Base-by-base conservation (phyloP, 1,284 basidiomycete genomes). In the Amylostereum chailletii region DNA sequence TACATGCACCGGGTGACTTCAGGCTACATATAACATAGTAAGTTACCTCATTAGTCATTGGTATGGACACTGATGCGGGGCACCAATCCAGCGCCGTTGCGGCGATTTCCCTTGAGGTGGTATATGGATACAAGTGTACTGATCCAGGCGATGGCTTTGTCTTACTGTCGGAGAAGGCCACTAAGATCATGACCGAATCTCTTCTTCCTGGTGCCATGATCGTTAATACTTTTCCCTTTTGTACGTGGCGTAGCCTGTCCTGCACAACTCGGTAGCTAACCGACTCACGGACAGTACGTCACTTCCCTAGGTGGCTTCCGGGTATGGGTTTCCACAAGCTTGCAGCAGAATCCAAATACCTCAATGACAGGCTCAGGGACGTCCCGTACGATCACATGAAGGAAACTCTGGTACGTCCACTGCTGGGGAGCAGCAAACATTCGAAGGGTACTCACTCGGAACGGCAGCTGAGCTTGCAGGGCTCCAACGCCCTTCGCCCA, bases 361-460 rank as follows among this genome's bases (percentile, higher is more conserved):
- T 41, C 31, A 40, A 41, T 5, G 41, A 11, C 4, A 48, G 33
- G 19, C 38, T 40, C 1, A 48, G 42, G 7, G 39, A 32, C 26
- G 38, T 48, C 8, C 47, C 39, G 5, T 48, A 48, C 26, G 47
- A 48, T 7, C 40, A 41, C 38, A 40, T 40, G n/a, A 48, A 48
- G 34, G 47, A 42, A 34, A 48, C 31, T 29, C 40, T 48, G 5
- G 47, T 42, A 19, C 19, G 19, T 19, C 19, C 19, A 19, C 19
- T 19, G 19, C 19, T 19, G 19, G 11, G 34, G 39, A n/a, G 26
- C n/a, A 5, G 11, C 5, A 19, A 26, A 31, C 38, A 1, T 5
- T 29, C 7, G n/a, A 26, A 27, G 6, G 29, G 8, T 33, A 19
- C 19, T 19, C 19, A 19, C 31, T 19, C 9, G 19, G 19, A 8